A percentile compares a stretch with the other conserved stretches of the same genome.
Evolutionary conservation across 228 moss, liverwort and hornwort genomes (phyloP).

Genomic region (Sphagnum magellanicum): DNA sequence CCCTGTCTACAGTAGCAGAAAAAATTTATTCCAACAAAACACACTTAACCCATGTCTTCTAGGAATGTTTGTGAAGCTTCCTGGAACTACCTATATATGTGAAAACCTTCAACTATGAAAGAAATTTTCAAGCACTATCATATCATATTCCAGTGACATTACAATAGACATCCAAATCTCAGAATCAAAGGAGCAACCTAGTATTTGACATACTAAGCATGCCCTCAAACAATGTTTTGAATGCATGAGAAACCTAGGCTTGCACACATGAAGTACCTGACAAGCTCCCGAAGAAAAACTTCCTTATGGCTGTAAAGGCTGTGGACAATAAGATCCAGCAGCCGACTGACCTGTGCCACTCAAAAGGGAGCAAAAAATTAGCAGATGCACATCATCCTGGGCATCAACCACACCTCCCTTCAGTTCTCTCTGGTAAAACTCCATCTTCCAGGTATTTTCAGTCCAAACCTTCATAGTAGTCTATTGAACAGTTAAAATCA

Average conservation of each 20-base stretch:
- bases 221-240: too few relatives aligned
- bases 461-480: background rate
- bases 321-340: conserved; percentile 92
- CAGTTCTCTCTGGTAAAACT: background rate
- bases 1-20: too few relatives aligned
- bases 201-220: background rate
- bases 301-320: conserved; percentile 99
- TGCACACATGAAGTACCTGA: conserved; percentile 35
- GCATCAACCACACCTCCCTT: too few relatives aligned
- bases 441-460: background rate
- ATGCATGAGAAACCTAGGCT: too few relatives aligned
- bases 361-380: background rate
- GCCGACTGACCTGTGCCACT: conserved; percentile 65
- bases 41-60: too few relatives aligned
- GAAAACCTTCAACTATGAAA: too few relatives aligned
- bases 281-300: conserved; percentile 89
- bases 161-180: background rate
- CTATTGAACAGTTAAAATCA: background rate
- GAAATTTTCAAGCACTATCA: too few relatives aligned
- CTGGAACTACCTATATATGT: too few relatives aligned
- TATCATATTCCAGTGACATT: too few relatives aligned
- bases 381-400: too few relatives aligned
- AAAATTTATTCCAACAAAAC: too few relatives aligned
- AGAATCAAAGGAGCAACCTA: background rate
- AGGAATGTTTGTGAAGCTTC: too few relatives aligned